These are phyloP conservation scores for Puccinia polysora DNA, from an alignment of 1,284 basidiomycete genomes.

Conservation along the genomic window DNA sequence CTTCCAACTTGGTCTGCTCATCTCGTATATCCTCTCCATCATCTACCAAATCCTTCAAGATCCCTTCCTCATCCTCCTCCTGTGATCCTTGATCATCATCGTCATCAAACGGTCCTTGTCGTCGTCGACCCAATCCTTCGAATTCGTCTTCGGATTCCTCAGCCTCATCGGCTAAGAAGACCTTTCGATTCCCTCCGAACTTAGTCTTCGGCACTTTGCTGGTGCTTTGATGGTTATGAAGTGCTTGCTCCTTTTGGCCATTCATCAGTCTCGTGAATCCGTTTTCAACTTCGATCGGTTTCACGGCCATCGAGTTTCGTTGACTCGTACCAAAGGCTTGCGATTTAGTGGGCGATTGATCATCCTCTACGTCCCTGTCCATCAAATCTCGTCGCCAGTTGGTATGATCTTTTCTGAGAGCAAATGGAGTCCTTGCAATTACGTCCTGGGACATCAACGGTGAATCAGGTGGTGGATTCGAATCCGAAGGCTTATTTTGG, in stretches of 20 bases:
- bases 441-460: conserved; percentile 39
- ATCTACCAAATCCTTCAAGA: conserved; percentile 27
- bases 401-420: conserved; percentile 20
- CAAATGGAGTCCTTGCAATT: conserved; percentile 37
- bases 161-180: conserved; percentile 37
- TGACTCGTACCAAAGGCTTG: background rate
- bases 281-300: background rate
- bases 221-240: conserved; percentile 1
- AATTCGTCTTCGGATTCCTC: conserved; percentile 41
- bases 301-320: background rate
- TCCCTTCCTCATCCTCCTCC: background rate
- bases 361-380: background rate
- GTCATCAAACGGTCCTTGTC: background rate
- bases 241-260: conserved; percentile 7
- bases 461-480: conserved; percentile 29
- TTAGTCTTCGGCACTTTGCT: background rate
- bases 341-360: background rate
- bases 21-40: conserved; percentile 34
- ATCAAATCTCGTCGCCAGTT: background rate
- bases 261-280: conserved; percentile 26
- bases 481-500: conserved; percentile 28
- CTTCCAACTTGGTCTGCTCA: conserved; percentile 14
- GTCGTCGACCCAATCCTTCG: background rate
- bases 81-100: conserved; percentile 5
- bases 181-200: background rate